These are phyloP conservation scores for Rhizopus sp. DNA, from an alignment of 371 early-diverging fungal genomes.

Conservation along the genomic window DNA sequence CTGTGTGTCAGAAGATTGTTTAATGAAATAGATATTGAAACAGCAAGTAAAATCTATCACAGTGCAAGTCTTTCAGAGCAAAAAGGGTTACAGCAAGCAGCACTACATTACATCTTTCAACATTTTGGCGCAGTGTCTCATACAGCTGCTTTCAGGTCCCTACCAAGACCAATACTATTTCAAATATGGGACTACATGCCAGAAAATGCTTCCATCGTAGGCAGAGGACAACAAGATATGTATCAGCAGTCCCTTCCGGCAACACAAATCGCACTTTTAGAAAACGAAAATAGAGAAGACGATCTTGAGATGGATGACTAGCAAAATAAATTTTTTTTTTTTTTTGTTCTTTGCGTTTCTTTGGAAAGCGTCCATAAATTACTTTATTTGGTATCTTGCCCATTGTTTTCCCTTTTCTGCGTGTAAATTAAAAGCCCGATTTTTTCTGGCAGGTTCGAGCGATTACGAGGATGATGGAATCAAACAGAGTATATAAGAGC, in stretches of 20 bases:
- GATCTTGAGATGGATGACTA: constrained; percentile 7
- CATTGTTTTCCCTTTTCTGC: too few relatives aligned
- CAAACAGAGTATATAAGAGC: neutral
- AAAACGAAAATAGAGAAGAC: neutral
- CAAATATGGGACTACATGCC: constrained; percentile 69
- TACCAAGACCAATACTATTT: constrained; percentile 58
- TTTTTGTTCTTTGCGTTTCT: too few relatives aligned
- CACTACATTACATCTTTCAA: constrained; percentile 61
- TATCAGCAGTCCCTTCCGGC: constrained; percentile 4
- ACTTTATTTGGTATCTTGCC: too few relatives aligned
- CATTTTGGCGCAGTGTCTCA: constrained; percentile 69
- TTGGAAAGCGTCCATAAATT: too few relatives aligned
- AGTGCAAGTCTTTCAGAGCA: constrained; percentile 59
- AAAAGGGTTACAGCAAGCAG: constrained; percentile 57
- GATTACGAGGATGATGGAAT: neutral
- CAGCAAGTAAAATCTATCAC: constrained; percentile 60
- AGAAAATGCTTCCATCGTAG: constrained; percentile 38
- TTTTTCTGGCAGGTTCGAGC: neutral
- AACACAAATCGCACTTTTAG: constrained; percentile 1
- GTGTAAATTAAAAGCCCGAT: neutral
- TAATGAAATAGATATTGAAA: constrained; percentile 54
- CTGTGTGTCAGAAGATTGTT: constrained; percentile 58
- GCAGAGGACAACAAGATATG: constrained; percentile 10
- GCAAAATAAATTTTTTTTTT: neutral
- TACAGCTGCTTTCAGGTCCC: constrained; percentile 53